Percentiles rank a stretch among this genome's conserved stretches.
Evolutionary conservation across 192 early-diverging fungal species (phyloP).

Genomic region (Backusella sp.): DNA sequence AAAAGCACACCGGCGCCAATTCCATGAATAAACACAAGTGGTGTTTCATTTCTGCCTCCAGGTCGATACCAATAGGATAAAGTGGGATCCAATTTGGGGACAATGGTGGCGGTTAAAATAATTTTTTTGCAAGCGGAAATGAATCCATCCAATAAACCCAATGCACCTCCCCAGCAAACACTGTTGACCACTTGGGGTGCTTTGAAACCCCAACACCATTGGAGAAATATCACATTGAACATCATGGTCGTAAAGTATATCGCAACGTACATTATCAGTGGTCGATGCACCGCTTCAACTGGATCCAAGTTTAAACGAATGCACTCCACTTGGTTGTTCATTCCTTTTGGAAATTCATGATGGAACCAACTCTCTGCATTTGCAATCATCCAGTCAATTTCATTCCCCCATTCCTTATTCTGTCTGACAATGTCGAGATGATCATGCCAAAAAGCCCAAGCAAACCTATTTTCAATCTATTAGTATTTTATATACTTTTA

Average conservation of each 20-base stretch:
- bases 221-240: constrained; percentile 18
- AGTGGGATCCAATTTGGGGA: neutral
- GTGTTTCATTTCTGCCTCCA: constrained; percentile 27
- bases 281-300: constrained; percentile 54
- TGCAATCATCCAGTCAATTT: constrained; percentile 42
- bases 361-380: constrained; percentile 34
- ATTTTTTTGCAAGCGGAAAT: constrained; percentile 1
- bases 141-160: constrained; percentile 2
- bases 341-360: constrained; percentile 41
- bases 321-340: constrained; percentile 48
- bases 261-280: constrained; percentile 53
- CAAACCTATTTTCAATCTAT: constrained; percentile 38
- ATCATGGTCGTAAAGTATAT: constrained; percentile 26
- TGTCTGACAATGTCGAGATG: constrained; percentile 35
- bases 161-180: constrained; percentile 17
- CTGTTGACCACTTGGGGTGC: neutral
- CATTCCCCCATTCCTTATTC: constrained; percentile 32
- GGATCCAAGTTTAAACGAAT: constrained; percentile 57
- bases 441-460: constrained; percentile 52
- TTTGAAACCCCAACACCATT: constrained; percentile 20
- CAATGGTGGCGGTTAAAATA: neutral
- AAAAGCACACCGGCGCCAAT: constrained; percentile 59
- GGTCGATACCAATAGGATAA: neutral
- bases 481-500: neutral
- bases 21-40: constrained; percentile 70